Evolutionary conservation across 192 early-diverging fungal genomes (phyloP).

Genomic region (Rhizophagus sp.): DNA sequence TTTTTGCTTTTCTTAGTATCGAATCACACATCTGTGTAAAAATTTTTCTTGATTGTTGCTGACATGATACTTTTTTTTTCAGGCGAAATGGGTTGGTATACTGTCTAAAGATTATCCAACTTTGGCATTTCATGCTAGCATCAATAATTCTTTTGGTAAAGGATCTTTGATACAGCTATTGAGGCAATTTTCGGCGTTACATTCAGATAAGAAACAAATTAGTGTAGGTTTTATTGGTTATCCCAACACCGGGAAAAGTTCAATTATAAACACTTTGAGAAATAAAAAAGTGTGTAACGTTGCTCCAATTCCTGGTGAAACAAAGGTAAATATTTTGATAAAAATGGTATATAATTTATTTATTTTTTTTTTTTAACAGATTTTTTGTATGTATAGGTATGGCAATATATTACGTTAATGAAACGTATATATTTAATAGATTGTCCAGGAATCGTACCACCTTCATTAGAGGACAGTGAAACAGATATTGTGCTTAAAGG

Average conservation of each 20-base stretch:
- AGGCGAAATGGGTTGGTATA: slow-evolving; percentile 92
- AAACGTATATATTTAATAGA: slow-evolving; percentile 98
- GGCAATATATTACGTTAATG: slow-evolving; percentile 99
- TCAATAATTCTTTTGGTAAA: slow-evolving; percentile 99
- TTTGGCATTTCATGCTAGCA: slow-evolving; percentile 97
- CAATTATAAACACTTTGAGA: slow-evolving; percentile 97
- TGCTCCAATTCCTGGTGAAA: slow-evolving; percentile 98
- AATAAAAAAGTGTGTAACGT: slow-evolving; percentile 97
- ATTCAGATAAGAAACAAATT: slow-evolving; percentile 98
- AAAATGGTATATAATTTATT: background rate
- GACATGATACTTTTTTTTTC: background rate
- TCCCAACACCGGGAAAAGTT: slow-evolving; percentile 96
- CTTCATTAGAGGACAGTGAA: slow-evolving; percentile 83
- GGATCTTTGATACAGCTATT: slow-evolving; percentile 95
- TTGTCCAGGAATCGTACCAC: slow-evolving; percentile 97
- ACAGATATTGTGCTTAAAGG: slow-evolving; percentile 97
- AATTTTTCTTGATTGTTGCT: background rate
- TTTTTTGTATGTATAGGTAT: slow-evolving; percentile 50
- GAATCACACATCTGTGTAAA: slow-evolving; percentile 18
- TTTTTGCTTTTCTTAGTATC: slow-evolving; percentile 31
- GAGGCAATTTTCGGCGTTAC: slow-evolving; percentile 94
- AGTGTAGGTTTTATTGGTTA: slow-evolving; percentile 98
- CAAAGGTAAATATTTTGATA: slow-evolving; percentile 47
- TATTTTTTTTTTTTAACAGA: background rate
- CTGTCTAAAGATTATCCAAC: slow-evolving; percentile 93